phyloP scores from a whole-genome alignment of 768 basidiomycete species.

The Phaffia australis region DNA sequence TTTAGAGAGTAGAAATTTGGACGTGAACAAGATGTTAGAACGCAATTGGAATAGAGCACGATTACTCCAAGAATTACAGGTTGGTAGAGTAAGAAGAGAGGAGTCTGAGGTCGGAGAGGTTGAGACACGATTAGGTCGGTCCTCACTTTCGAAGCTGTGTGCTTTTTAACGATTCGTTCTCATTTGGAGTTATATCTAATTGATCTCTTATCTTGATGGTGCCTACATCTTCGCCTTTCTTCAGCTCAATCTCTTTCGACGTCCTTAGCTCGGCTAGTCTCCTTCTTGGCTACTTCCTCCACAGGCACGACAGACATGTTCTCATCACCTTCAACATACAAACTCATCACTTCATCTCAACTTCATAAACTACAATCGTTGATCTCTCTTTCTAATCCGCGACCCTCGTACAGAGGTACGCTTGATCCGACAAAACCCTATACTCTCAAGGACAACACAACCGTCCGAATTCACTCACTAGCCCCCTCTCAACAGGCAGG shows the following conservation, averaged over 20 bases:
- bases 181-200: too few relatives aligned
- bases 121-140: conserved; percentile 5
- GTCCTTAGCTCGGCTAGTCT: too few relatives aligned
- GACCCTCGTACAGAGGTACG: conserved; percentile 3
- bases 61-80: conserved; percentile 6
- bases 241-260: too few relatives aligned
- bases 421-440: background rate
- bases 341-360: background rate
- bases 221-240: too few relatives aligned
- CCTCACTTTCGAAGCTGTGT: too few relatives aligned
- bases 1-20: too few relatives aligned
- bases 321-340: too few relatives aligned
- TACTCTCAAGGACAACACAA: conserved; percentile 3
- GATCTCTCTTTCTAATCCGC: background rate
- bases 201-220: too few relatives aligned
- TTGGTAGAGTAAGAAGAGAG: background rate
- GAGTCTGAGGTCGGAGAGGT: background rate
- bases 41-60: conserved; percentile 1
- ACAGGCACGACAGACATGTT: too few relatives aligned
- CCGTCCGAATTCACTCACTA: background rate
- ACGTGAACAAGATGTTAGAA: conserved; percentile 5
- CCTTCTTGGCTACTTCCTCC: too few relatives aligned
- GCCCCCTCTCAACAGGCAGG: too few relatives aligned
- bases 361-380: background rate
- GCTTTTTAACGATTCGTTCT: too few relatives aligned